A percentile compares a stretch with the other conserved stretches of the same genome.
These are phyloP conservation scores for Helicostylum pulchrum DNA, from an alignment of 192 early-diverging fungal genomes.

Conservation along the genomic window DNA sequence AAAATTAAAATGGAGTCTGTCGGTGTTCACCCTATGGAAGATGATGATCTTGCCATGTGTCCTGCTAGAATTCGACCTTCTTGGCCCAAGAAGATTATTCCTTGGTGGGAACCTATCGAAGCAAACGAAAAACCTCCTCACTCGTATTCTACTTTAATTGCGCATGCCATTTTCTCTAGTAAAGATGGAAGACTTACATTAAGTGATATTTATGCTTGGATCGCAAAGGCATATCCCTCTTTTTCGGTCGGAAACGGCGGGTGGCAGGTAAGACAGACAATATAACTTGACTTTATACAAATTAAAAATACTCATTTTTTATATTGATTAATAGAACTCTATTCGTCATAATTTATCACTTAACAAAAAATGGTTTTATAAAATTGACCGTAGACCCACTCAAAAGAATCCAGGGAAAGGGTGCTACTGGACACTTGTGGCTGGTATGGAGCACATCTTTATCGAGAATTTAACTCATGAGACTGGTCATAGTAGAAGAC, in stretches of 20 bases:
- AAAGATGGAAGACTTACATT: conserved; percentile 62
- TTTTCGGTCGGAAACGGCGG: conserved; percentile 57
- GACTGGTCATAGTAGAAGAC: conserved; percentile 16
- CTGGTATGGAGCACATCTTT: conserved; percentile 29
- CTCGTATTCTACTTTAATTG: conserved; percentile 79
- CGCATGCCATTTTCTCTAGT: conserved; percentile 66
- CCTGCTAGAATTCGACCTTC: conserved; percentile 7
- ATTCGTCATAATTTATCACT: conserved; percentile 88
- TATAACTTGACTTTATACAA: no score
- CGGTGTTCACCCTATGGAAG: neutral
- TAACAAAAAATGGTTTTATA: conserved; percentile 72
- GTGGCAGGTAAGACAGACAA: conserved; percentile 64
- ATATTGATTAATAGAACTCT: conserved; percentile 77
- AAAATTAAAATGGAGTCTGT: conserved; percentile 17
- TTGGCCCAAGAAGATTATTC: conserved; percentile 17
- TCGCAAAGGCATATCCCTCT: conserved; percentile 67
- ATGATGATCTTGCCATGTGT: conserved; percentile 15
- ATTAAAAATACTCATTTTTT: neutral
- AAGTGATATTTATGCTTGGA: conserved; percentile 81
- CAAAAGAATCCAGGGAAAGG: conserved; percentile 65
- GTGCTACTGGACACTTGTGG: conserved; percentile 60
- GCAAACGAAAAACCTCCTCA: conserved; percentile 53
- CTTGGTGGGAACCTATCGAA: conserved; percentile 21
- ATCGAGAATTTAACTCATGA: conserved; percentile 30
- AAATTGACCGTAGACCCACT: conserved; percentile 62